Evolutionary conservation across 768 basidiomycete genomes (phyloP), one percentile per base, ranked within the genome.

Genomic region (Crepidotus variabilis): DNA sequence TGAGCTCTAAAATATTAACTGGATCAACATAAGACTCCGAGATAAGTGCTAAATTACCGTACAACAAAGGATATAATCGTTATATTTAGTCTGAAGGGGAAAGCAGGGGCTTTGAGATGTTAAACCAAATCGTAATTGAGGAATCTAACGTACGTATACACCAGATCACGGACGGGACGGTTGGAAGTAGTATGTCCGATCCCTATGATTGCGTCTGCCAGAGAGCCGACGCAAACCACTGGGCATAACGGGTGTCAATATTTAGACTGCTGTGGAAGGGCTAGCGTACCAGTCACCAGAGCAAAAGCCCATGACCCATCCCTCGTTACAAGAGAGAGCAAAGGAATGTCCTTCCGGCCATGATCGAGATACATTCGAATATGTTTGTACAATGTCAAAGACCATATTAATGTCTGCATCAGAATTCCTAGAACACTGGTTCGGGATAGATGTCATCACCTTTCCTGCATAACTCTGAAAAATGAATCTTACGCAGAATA

Each of bases 261-360:
- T 2, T 23, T 18, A 20, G 3, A 52, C n/a, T 18, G 11, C 51
- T 5, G 28, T 5, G n/a, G 11, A 24, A 24, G 21, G 10, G 7
- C 24, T 20, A 52, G 36, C 52, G 6, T 32, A 53, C 52, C 10
- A 0, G 52, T 53, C 20, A 53, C 2, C 11, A 53, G 18, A 20
- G 32, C 39, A 46, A 53, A 53, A 23, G 35, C 52, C 52, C 52
- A 53, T 13, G 52, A 53, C 18, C 52, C 52, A 46, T 53, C 52
- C 39, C 52, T 39, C 8, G 52, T 53, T 13, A 53, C 43, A 11
- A 53, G 20, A 5, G 39, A 5, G 7, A 53, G 21, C n/a, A 53
- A 36, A 23, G 39, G 52, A 34, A 22, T 46, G n/a, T 39, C 9
- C 18, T 20, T 45, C 10, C 28, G 32, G 20, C 21, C 32, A 18